Evolutionary conservation across 352 stramenopile species (phyloP), one percentile per base, ranked within the genome.

Genomic region (Pythium rhizo-oryzae): DNA sequence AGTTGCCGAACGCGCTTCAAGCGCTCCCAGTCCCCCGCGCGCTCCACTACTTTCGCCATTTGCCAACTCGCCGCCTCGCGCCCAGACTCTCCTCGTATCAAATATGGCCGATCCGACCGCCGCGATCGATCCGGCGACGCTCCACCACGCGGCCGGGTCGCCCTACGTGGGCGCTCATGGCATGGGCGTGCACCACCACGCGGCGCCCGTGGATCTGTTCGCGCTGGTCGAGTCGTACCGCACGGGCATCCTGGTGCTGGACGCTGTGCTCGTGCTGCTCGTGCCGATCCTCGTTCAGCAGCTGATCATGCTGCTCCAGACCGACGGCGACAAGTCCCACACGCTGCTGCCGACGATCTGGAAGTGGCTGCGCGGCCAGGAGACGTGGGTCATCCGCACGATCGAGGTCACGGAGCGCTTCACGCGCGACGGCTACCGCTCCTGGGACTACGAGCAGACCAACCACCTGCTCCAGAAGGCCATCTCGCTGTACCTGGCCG

Each of bases 401-500:
- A 78, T 80, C 37, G 74, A 80, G 33, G 60, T 69, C 62, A 72
- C 67, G 44, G 47, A 76, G 50, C 65, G 64, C 37, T 75, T 62
- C 70, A 80, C 76, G 60, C 60, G 41, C n/a, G 64, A 73, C 44
- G 74, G 74, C 23, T 47, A 64, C 65, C 72, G 73, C 46, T 60
- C 76, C 52, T 68, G 67, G 55, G 71, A 81, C 69, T 60, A 63
- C 13, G 70, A 78, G 47, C 59, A 81, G 54, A 73, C 71, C 33
- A 81, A 81, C 62, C 52, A 78, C 24, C 44, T 78, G 21, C 65
- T 81, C 25, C 74, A 78, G 39, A 81, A 81, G 56, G 70, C 74
- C 21, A 70, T 81, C 37, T 69, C 74, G 19, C 56, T 78, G 28
- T 76, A 81, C 53, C 24, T 81, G 23, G 65, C 61, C 30, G 67